Percentiles rank a stretch among this genome's conserved stretches.
phyloP scores from a whole-genome alignment of 2,329 filamentous ascomycete genomes.

The Emergomyces orientalis region DNA sequence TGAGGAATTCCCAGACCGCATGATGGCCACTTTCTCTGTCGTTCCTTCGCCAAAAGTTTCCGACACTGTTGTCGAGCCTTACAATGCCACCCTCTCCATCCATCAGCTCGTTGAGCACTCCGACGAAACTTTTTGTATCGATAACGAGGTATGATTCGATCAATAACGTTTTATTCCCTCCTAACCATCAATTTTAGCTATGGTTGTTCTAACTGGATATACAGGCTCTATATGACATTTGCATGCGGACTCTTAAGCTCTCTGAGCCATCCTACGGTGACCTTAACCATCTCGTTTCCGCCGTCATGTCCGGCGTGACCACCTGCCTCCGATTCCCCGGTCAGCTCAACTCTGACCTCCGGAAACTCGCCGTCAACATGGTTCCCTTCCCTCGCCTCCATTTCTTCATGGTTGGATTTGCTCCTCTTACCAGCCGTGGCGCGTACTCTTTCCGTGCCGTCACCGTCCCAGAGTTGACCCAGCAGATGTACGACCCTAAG shows the following conservation, averaged over 20 bases:
- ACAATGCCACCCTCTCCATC: constrained; percentile 98
- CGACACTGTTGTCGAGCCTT: constrained; percentile 98
- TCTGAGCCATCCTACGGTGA: constrained; percentile 97
- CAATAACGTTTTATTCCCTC: neutral
- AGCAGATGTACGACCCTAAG: constrained; percentile 99
- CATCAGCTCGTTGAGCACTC: constrained; percentile 99
- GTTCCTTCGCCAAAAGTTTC: constrained; percentile 98
- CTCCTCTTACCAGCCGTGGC: constrained; percentile 87
- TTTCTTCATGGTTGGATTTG: constrained; percentile 99
- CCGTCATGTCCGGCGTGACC: constrained; percentile 98
- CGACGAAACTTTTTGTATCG: constrained; percentile 99
- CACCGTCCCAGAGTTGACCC: constrained; percentile 94
- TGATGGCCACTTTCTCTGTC: constrained; percentile 99
- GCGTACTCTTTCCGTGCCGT: constrained; percentile 95
- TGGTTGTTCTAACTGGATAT: neutral
- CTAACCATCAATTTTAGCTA: neutral
- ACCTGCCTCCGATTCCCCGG: constrained; percentile 98
- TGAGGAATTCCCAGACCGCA: constrained; percentile 99
- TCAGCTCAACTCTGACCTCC: constrained; percentile 98
- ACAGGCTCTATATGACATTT: constrained; percentile 94
- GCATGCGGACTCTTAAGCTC: constrained; percentile 99
- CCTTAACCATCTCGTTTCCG: constrained; percentile 98
- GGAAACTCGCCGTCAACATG: constrained; percentile 99
- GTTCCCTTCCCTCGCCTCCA: constrained; percentile 99
- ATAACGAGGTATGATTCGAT: constrained; percentile 64